Evolutionary conservation across 805 yeast genomes (phyloP).

Genomic region (Starmerella davenportii): DNA sequence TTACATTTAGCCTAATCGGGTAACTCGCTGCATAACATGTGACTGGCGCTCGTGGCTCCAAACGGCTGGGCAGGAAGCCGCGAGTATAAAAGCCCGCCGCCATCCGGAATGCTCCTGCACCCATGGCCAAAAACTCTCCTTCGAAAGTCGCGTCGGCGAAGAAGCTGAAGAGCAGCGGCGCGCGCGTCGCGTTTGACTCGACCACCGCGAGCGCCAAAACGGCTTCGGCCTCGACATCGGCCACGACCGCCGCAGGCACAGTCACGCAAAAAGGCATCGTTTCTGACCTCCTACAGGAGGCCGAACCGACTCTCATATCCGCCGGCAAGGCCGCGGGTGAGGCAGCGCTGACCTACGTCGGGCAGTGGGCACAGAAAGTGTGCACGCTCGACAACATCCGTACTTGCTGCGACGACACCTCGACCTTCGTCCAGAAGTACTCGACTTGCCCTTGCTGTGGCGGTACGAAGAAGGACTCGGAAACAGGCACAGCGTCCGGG

Average conservation of each 20-base stretch:
- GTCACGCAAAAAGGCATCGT: not conserved
- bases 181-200: too few relatives aligned
- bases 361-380: constrained; percentile 1
- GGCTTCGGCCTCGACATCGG: not conserved
- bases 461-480: not conserved
- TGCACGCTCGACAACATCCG: constrained; percentile 3
- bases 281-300: not conserved
- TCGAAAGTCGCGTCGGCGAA: too few relatives aligned
- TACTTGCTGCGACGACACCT: constrained; percentile 2
- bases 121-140: too few relatives aligned
- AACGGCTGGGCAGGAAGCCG: too few relatives aligned
- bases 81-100: too few relatives aligned
- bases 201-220: too few relatives aligned
- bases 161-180: too few relatives aligned
- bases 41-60: too few relatives aligned
- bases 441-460: not conserved
- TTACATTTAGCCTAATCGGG: too few relatives aligned
- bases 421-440: not conserved
- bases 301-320: not conserved
- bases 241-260: not conserved
- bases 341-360: not conserved
- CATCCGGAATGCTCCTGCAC: too few relatives aligned
- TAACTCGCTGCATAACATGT: too few relatives aligned
- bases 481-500: not conserved
- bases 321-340: not conserved